phyloP scores from a whole-genome alignment of 1,139 yeast species.

The Chernovozyma sophiae-reginae region DNA sequence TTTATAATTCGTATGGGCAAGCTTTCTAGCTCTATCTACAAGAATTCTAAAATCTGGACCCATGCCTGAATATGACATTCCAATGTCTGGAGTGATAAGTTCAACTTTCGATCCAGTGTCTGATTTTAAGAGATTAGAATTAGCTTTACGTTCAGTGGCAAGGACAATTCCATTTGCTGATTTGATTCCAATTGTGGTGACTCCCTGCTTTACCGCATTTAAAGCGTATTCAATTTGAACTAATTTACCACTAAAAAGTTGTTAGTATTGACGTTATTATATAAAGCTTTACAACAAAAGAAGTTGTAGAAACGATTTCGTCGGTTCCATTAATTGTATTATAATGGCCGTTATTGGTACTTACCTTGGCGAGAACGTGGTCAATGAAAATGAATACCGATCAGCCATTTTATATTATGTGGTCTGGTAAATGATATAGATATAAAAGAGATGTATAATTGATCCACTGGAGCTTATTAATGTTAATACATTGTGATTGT shows the following conservation, averaged over 20 bases:
- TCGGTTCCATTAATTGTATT: too few species aligned
- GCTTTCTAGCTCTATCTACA: slow-evolving; percentile 88
- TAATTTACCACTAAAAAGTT: slow-evolving; percentile 82
- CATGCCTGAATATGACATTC: slow-evolving; percentile 97
- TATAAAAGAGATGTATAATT: too few species aligned
- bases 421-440: too few species aligned
- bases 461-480: too few species aligned
- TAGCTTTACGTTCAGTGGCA: slow-evolving; percentile 92
- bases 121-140: slow-evolving; percentile 70
- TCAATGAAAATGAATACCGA: slow-evolving; percentile 93
- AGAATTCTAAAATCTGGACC: slow-evolving; percentile 97
- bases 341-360: slow-evolving; percentile 29
- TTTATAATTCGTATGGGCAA: slow-evolving; percentile 90
- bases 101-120: slow-evolving; percentile 80
- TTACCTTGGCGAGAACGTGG: slow-evolving; percentile 94
- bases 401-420: slow-evolving; percentile 69
- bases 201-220: slow-evolving; percentile 97
- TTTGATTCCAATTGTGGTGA: slow-evolving; percentile 92
- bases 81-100: slow-evolving; percentile 88
- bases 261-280: slow-evolving; percentile 11
- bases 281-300: too few species aligned
- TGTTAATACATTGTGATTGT: too few species aligned
- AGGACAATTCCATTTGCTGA: slow-evolving; percentile 95
- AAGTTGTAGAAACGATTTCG: too few species aligned
- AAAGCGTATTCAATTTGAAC: slow-evolving; percentile 98